Percentiles rank a stretch among this genome's conserved stretches.
phyloP scores from a whole-genome alignment of 495 filamentous ascomycete species.

The Choiromyces venosus region DNA sequence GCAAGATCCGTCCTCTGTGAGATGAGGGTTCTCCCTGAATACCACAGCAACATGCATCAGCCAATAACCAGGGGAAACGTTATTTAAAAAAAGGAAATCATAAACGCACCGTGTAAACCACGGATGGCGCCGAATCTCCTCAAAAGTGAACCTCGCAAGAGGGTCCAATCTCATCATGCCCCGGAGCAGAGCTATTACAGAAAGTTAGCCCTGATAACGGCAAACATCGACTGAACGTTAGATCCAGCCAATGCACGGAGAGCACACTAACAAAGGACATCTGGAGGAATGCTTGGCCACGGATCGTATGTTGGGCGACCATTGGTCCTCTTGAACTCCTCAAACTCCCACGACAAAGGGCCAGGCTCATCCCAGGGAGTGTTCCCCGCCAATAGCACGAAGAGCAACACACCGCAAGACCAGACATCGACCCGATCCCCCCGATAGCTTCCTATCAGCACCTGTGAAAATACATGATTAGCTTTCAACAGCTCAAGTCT shows the following conservation, averaged over 20 bases:
- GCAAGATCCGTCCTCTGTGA: conserved; percentile 67
- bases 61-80: not conserved
- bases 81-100: not conserved
- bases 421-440: conserved; percentile 88
- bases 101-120: conserved; percentile 65
- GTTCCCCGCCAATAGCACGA: conserved; percentile 90
- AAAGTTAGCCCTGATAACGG: not conserved
- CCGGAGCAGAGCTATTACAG: conserved; percentile 59
- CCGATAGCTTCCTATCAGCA: conserved; percentile 54
- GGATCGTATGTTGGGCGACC: conserved; percentile 77
- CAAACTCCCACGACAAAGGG: conserved; percentile 68
- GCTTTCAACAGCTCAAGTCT: not conserved
- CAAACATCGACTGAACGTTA: not conserved
- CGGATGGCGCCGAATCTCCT: conserved; percentile 83
- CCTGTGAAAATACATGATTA: conserved; percentile 16
- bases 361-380: conserved; percentile 97
- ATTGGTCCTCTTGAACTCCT: conserved; percentile 73
- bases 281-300: conserved; percentile 71
- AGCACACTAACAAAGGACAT: conserved; percentile 55
- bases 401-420: conserved; percentile 94
- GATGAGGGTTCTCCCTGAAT: conserved; percentile 62
- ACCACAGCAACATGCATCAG: not conserved
- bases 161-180: conserved; percentile 89
- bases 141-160: conserved; percentile 69
- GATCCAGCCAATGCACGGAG: not conserved